Evolutionary conservation across 106 monocot genomes (phyloP), one percentile per base, ranked within the genome.

Genomic region (Platanthera guangdongensis): DNA sequence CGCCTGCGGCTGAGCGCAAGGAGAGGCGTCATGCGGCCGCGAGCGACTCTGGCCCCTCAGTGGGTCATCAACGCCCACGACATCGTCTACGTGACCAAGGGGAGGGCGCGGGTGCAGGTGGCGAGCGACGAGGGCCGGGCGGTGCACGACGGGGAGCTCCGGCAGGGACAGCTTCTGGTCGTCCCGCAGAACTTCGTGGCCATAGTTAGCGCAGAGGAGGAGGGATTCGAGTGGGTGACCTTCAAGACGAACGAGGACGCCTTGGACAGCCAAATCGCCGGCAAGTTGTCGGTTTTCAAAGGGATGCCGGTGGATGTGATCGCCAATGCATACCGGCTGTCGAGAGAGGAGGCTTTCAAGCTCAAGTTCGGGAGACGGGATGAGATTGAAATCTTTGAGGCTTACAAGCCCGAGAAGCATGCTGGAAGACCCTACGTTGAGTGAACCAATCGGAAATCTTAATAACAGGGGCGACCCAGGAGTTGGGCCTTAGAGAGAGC

Each of bases 211-310:
- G 81, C 85, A 1, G 67, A 32, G 69, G 69, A 49, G 49, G 72
- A 81, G 21, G 78, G 74, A 8, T 59, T 85, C 9, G 85, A 81
- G 69, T 85, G 81, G 81, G 85, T 85, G 6, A 48, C 82, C 2
- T 53, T 85, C 70, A 75, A 76, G 52, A 85, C 78, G 28, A 63
- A 47, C 18, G 82, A 46, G 9, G n/a, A 47, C 3, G 14, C 75
- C 11, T 52, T 85, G 47, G 62, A 30, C 10, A 82, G 75, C 67
- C 74, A 64, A 28, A 28, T 82, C 19, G 78, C 52, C n/a, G 82
- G 85, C 14, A 53, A 79, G 72, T 22, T 50, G 16, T 86, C 85
- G 16, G 76, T 72, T 7, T 50, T 80, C 22, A 70, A 72, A 6
- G 79, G 79, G 30, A 22, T 79, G 72, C 82, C 78, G 15, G 64